Percentiles rank a stretch among this genome's conserved stretches.
Evolutionary conservation across 768 basidiomycete species (phyloP).

Genomic region (Phylloporus rhodoxanthus): DNA sequence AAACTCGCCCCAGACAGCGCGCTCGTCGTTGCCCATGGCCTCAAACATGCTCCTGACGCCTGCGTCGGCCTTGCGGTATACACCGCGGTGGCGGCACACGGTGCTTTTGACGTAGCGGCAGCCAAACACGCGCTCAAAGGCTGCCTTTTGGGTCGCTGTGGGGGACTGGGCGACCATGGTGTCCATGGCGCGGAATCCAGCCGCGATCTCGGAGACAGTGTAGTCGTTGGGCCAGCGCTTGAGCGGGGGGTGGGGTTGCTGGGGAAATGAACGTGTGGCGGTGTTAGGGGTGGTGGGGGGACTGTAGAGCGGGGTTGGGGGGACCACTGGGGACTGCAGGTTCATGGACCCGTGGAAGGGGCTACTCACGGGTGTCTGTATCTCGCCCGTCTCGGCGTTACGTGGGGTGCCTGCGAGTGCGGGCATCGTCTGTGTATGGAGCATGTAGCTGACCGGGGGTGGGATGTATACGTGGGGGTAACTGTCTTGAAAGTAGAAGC

Average conservation of each 20-base stretch:
- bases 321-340: conserved; percentile 16
- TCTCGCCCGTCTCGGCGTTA: conserved; percentile 16
- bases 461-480: conserved; percentile 30
- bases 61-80: conserved; percentile 55
- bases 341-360: conserved; percentile 15
- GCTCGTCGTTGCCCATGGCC: conserved; percentile 46
- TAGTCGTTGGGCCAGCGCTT: conserved; percentile 78
- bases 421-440: conserved; percentile 25
- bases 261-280: conserved; percentile 35
- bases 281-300: conserved; percentile 18
- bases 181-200: conserved; percentile 52
- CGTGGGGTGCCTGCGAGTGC: conserved; percentile 8
- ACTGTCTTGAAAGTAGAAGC: conserved; percentile 24
- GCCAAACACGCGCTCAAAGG: conserved; percentile 67
- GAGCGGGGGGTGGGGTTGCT: conserved; percentile 56
- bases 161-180: conserved; percentile 29
- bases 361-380: conserved; percentile 8
- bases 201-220: conserved; percentile 58
- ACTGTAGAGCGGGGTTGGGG: conserved; percentile 19
- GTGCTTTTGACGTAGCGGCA: conserved; percentile 70
- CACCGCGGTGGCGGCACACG: conserved; percentile 63
- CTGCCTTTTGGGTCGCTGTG: conserved; percentile 55
- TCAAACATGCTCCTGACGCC: conserved; percentile 47
- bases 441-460: conserved; percentile 23
- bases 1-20: conserved; percentile 66